These are phyloP conservation scores for Evernia prunastri DNA, from an alignment of 495 filamentous ascomycete species.

Conservation along the genomic window DNA sequence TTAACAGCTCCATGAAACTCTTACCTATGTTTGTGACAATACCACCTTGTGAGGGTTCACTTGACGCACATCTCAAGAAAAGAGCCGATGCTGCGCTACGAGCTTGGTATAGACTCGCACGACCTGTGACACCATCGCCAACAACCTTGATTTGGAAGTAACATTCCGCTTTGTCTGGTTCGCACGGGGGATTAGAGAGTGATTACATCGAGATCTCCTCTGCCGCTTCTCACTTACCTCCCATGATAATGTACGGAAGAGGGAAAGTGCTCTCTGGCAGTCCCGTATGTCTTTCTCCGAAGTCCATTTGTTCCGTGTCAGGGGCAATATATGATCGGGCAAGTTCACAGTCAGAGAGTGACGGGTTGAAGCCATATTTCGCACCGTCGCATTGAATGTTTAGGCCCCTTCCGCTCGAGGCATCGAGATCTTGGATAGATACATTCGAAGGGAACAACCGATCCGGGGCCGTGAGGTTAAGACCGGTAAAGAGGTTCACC, in stretches of 20 bases:
- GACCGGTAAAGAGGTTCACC: background rate
- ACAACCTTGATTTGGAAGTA: conserved; percentile 5
- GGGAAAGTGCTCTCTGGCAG: background rate
- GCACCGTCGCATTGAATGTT: background rate
- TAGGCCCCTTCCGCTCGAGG: background rate
- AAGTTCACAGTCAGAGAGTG: conserved; percentile 5
- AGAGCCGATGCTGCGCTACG: conserved; percentile 7
- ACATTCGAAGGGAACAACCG: background rate
- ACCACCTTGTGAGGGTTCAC: conserved; percentile 2
- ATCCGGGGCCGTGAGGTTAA: background rate
- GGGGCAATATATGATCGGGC: background rate
- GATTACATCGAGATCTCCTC: background rate
- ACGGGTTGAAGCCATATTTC: conserved; percentile 4
- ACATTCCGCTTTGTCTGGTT: conserved; percentile 11
- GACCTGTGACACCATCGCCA: conserved; percentile 8
- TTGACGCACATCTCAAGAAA: background rate
- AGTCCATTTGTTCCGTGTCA: background rate
- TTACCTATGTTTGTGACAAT: conserved; percentile 14
- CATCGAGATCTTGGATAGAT: background rate
- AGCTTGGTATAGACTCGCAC: conserved; percentile 8
- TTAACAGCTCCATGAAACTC: background rate
- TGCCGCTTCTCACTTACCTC: background rate
- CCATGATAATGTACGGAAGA: conserved; percentile 4
- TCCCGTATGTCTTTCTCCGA: conserved; percentile 11
- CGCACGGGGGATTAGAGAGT: background rate